Evolutionary conservation across 176 grass and related monocot genomes (phyloP), one percentile per base, ranked within the genome.

Genomic region (Hsuehochloa calcarea): DNA sequence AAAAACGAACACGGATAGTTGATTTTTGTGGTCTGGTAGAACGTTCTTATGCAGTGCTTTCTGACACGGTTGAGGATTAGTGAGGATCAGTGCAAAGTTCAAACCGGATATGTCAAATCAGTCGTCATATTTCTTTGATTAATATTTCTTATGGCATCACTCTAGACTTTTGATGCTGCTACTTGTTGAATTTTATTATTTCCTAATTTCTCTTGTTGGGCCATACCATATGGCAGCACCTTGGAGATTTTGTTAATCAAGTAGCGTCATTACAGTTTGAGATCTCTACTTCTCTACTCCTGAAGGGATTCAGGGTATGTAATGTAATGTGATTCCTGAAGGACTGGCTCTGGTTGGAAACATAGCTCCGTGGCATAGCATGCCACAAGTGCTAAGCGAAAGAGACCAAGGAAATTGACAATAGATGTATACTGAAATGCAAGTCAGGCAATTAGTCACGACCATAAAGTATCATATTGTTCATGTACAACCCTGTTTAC

Each of bases 401-500:
- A 63, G 12, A 51, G 51, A 26, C 34, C 55, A 65, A 2, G 1
- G 41, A 15, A 39, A 14, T 40, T n/a, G 74, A 47, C 47, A 5
- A 22, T 1, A 26, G 31, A 58, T 15, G 43, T 35, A 34, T 19
- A 58, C 9, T 43, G 11, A 6, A 38, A 17, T 44, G 73, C 5
- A 16, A 22, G 85, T 75, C 54, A 75, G 52, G 23, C 7, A 66
- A 65, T 63, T 41, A 74, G 11, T 65, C 17, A 55, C 6, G 11
- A 58, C 63, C 59, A 31, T 38, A 37, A 72, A 52, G 46, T 13
- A 68, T 17, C 41, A 62, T 5, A 62, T 5, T 79, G 77, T 89
- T 1, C 31, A 34, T 34, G 64, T 70, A 89, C 77, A 89, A 23
- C 9, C 72, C 16, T 85, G 80, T 50, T 51, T 80, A 76, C 46